Base-by-base conservation (phyloP, 306 rosid species). In the Cyamopsis tetragonoloba region DNA sequence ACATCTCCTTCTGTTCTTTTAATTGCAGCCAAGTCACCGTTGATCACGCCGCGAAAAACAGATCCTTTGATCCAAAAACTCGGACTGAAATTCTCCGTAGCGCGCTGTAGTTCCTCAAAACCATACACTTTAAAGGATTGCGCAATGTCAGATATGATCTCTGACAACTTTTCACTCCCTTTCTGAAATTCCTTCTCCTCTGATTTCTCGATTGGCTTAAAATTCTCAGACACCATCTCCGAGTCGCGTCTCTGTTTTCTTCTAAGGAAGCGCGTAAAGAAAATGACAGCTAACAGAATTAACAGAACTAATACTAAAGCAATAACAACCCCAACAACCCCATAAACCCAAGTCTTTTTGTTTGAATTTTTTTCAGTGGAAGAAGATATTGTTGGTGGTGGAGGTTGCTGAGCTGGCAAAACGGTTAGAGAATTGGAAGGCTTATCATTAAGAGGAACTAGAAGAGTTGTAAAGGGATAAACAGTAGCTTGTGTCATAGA, bases 341-440 rank as follows among this genome's bases (percentile, higher is more conserved):
- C 81, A 77, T 84, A 88, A 51, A 89, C 57, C 98, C 93, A 89
- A 11, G 72, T 81, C n/a, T n/a, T n/a, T 77, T 79, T 87, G 7
- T 75, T 84, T 17, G 87, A 72, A 58, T 62, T 58, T 24, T 74
- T 17, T 4, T 42, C 10, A 14, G 88, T 19, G 26, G 67, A 7
- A 1, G 89, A 69, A 3, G 77, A 26, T n/a, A n/a, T n/a, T 3
- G 86, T 27, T 9, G 82, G 37, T 2, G 88, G 49, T 0, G 86
- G 68, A 3, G 69, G 13, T 6, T 79, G 44, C 15, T 79, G 77
- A 0, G 84, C 32, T 3, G 86, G 75, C 19, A 13, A 75, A 49
- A 50, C 4, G 14, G 81, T 66, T 74, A 70, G 83, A 74, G 81
- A 69, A 70, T 55, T 79, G 10, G 78, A 73, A 6, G 97, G 98